Base-by-base conservation (phyloP, 345 rosid species). In the Lumnitzera racemosa region DNA sequence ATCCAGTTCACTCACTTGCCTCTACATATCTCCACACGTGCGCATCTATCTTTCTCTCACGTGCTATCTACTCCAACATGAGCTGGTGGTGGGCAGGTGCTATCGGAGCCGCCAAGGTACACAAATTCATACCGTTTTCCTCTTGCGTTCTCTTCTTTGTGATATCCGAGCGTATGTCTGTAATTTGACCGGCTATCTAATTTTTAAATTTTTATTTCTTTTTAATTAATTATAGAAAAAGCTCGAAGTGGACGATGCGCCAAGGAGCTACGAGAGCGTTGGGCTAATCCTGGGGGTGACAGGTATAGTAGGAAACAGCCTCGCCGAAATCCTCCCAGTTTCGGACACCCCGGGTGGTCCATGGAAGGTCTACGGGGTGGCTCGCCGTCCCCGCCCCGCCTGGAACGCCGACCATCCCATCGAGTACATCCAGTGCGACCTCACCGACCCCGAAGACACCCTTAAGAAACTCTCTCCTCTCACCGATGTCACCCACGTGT, bases 291-390 rank as follows among this genome's bases (percentile, higher is more conserved):
- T 92, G 5, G 99, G 99, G 31, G 84, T 86, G 12, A 92, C 96
- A 5, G 97, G 97, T 24, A 89, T 92, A 57, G 89, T 87, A 46
- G 99, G 98, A 11, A 85, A 85, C 83, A 89, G 96, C 68, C 71
- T 92, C 9, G 91, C 97, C 3, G 96, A 90, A 68, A 92, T 90
- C 70, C 86, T 92, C 56, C 96, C 97, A 0, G 85, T 82, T 15
- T 67, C 91, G 53, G 97, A 90, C 51, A 90, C 97, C 0, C 97
- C 96, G 0, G 91, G 91, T 11, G 97, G 95, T 49, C 97, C 96
- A 0, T 90, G 99, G 99, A 92, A 89, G 67, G 90, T 87, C 16
- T 89, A 92, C 74, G 96, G 96, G 36, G 94, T 90, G 7, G 97
- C 97, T 24, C 80, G 95, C 13, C 88, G 97, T 46, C 80, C 91